Evolutionary conservation across 1,284 basidiomycete genomes (phyloP).

Genomic region (Thelephora terrestris): DNA sequence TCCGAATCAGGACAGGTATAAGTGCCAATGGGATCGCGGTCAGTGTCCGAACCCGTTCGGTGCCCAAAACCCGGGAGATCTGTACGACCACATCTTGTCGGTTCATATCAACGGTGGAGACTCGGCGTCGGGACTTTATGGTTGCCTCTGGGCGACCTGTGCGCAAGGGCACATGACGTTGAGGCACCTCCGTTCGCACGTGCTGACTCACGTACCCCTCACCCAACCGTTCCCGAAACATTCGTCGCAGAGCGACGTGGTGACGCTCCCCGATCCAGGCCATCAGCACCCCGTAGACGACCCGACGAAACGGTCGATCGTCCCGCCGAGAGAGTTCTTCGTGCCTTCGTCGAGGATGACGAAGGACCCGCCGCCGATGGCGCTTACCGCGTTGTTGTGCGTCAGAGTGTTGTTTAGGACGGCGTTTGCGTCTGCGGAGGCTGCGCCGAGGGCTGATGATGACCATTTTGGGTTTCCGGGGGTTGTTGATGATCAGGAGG

Average conservation of each 20-base stretch:
- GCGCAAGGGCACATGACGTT: slow-evolving; percentile 34
- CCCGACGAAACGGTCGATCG: slow-evolving; percentile 52
- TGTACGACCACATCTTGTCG: slow-evolving; percentile 58
- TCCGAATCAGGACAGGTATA: slow-evolving; percentile 41
- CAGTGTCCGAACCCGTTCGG: slow-evolving; percentile 42
- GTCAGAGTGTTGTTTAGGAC: slow-evolving; percentile 67
- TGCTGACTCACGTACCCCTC: slow-evolving; percentile 63
- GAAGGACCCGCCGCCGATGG: slow-evolving; percentile 57
- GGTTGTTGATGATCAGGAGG: slow-evolving; percentile 53
- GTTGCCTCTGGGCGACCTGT: slow-evolving; percentile 64
- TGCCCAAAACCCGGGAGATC: slow-evolving; percentile 33
- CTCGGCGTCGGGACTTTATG: slow-evolving; percentile 24
- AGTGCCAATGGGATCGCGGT: slow-evolving; percentile 58
- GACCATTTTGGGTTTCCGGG: slow-evolving; percentile 81
- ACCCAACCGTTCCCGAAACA: slow-evolving; percentile 41
- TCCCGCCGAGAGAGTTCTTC: slow-evolving; percentile 48
- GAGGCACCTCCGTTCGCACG: slow-evolving; percentile 45
- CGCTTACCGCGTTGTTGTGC: slow-evolving; percentile 65
- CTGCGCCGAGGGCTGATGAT: slow-evolving; percentile 61
- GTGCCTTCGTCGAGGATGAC: slow-evolving; percentile 47
- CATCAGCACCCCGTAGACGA: slow-evolving; percentile 45
- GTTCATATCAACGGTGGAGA: slow-evolving; percentile 40
- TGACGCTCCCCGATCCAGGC: slow-evolving; percentile 47
- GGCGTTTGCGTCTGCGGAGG: slow-evolving; percentile 58
- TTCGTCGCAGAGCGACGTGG: slow-evolving; percentile 56